phyloP scores from a whole-genome alignment of 768 basidiomycete genomes.

The Boletus rubropictus region DNA sequence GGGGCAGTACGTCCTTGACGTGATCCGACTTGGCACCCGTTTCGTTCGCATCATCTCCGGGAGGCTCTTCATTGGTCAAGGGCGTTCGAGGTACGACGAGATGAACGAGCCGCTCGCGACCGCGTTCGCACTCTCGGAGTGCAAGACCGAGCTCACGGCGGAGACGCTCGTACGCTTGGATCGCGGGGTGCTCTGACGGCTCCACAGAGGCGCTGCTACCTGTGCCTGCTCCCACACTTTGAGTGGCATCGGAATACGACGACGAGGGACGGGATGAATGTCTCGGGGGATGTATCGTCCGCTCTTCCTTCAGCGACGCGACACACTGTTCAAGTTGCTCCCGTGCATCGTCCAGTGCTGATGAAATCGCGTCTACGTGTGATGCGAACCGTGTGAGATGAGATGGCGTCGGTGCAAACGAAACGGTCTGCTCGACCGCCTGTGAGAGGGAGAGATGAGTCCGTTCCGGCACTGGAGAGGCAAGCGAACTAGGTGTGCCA shows the following conservation, averaged over 20 bases:
- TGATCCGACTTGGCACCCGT: not conserved
- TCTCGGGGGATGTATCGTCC: conserved; percentile 7
- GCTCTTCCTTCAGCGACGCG: conserved; percentile 43
- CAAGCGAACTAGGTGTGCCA: conserved; percentile 14
- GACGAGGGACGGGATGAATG: conserved; percentile 22
- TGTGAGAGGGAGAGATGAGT: conserved; percentile 12
- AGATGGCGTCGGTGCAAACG: conserved; percentile 73
- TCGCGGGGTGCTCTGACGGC: conserved; percentile 39
- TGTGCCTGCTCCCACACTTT: not conserved
- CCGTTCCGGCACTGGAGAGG: conserved; percentile 15
- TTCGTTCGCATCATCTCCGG: not conserved
- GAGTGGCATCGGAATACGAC: conserved; percentile 7
- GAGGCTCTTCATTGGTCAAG: conserved; percentile 34
- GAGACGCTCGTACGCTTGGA: conserved; percentile 70
- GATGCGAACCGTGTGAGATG: conserved; percentile 64
- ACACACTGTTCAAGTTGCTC: conserved; percentile 64
- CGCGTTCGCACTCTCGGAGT: conserved; percentile 77
- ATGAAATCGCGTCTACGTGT: conserved; percentile 65
- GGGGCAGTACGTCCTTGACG: not conserved
- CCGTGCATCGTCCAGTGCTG: conserved; percentile 66
- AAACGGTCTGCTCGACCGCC: conserved; percentile 21
- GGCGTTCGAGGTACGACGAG: conserved; percentile 44
- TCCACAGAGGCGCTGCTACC: not conserved
- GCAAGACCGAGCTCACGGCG: conserved; percentile 74
- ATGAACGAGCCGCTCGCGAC: conserved; percentile 56